These are phyloP conservation scores for Nannizzia gypsea DNA, from an alignment of 2,329 filamentous ascomycete genomes.

Conservation along the genomic window DNA sequence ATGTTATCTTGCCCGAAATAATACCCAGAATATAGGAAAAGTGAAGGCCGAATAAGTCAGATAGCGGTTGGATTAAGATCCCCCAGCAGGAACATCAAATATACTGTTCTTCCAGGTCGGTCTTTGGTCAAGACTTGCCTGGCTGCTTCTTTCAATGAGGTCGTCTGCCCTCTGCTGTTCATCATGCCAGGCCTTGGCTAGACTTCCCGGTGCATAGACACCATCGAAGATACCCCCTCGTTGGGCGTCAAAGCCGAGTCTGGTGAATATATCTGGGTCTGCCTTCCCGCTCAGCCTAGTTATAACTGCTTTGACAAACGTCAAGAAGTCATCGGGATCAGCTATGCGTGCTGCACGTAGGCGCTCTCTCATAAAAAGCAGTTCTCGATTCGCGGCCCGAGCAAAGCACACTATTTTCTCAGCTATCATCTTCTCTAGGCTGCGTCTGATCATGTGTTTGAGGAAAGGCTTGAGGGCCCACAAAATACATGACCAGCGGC, in stretches of 20 bases:
- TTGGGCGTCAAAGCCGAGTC: conserved; percentile 56
- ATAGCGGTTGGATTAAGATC: background rate
- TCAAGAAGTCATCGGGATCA: conserved; percentile 64
- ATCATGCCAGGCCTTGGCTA: conserved; percentile 80
- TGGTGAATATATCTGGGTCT: conserved; percentile 63
- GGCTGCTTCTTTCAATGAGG: conserved; percentile 55
- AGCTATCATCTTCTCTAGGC: conserved; percentile 67
- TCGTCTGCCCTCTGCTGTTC: conserved; percentile 59
- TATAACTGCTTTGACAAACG: conserved; percentile 72
- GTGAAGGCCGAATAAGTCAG: background rate
- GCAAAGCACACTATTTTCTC: conserved; percentile 57
- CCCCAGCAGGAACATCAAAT: conserved; percentile 41
- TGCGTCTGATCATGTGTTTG: conserved; percentile 65
- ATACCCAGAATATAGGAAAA: background rate
- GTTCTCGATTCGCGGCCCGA: conserved; percentile 66
- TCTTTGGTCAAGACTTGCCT: conserved; percentile 42
- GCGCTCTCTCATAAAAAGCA: conserved; percentile 76
- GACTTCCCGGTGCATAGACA: conserved; percentile 76
- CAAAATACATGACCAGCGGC: conserved; percentile 60
- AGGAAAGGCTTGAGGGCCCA: conserved; percentile 79
- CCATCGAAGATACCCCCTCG: conserved; percentile 61
- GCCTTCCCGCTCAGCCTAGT: conserved; percentile 59
- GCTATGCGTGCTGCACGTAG: conserved; percentile 75
- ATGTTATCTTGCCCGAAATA: background rate
- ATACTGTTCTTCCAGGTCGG: conserved; percentile 63